A percentile compares a stretch with the other conserved stretches of the same genome.
Conservation (phyloP, 2,329 filamentous ascomycete genomes). For the Rhinocladiella mackenziei region DNA sequence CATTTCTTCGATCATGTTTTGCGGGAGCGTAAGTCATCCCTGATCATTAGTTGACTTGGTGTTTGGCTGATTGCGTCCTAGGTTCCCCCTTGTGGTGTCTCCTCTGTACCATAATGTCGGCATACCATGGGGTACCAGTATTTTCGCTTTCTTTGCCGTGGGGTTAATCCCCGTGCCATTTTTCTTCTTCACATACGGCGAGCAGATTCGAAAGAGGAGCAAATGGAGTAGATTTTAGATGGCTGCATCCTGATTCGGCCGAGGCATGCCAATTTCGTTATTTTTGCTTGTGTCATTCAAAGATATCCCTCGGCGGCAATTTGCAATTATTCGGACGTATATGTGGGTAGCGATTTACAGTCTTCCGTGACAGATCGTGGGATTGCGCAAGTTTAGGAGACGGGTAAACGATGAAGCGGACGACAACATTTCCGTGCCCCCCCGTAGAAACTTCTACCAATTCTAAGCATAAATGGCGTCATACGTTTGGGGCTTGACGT, state of each 20-base stretch:
- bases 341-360: no score
- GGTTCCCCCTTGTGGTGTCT: slow-evolving; percentile 46
- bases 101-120: slow-evolving; percentile 46
- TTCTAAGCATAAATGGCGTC: no score
- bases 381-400: no score
- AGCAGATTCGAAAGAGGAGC: slow-evolving; percentile 38
- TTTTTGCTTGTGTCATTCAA: no score
- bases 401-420: no score
- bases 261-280: no score
- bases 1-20: slow-evolving; percentile 45
- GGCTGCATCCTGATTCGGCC: no score
- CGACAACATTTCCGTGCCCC: no score
- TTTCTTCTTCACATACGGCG: slow-evolving; percentile 44
- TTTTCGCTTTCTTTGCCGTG: slow-evolving; percentile 46
- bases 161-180: slow-evolving; percentile 45
- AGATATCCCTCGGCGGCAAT: no score
- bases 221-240: slow-evolving; percentile 35
- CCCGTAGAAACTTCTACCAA: no score
- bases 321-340: no score
- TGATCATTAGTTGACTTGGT: neutral
- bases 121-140: slow-evolving; percentile 46
- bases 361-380: no score
- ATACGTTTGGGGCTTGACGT: neutral
- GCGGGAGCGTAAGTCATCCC: slow-evolving; percentile 36
- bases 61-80: neutral